Conservation (phyloP, 495 filamentous ascomycete genomes). For the Annulohypoxylon bovei region DNA sequence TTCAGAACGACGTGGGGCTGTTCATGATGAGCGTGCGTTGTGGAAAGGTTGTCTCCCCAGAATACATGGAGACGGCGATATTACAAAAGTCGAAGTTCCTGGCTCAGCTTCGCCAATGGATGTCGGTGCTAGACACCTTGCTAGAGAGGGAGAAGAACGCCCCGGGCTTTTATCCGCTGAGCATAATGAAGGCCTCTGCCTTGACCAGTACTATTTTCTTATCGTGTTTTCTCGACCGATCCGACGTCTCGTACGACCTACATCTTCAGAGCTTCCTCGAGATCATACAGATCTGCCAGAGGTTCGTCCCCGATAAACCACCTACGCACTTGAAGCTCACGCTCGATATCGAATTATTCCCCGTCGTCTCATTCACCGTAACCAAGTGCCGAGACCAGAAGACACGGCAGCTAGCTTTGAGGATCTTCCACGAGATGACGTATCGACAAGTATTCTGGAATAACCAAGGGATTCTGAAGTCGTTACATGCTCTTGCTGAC, state of each 20-base stretch:
- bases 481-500: constrained; percentile 28
- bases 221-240: constrained; percentile 34
- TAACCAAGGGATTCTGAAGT: constrained; percentile 31
- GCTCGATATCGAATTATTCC: constrained; percentile 38
- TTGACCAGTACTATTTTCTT: constrained; percentile 31
- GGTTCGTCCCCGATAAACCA: constrained; percentile 19
- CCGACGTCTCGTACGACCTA: constrained; percentile 37
- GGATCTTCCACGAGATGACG: constrained; percentile 32
- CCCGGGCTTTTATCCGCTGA: constrained; percentile 11
- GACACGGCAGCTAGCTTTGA: constrained; percentile 22
- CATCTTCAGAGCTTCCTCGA: constrained; percentile 25
- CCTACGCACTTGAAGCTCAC: constrained; percentile 24
- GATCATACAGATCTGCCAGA: constrained; percentile 30
- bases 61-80: constrained; percentile 11
- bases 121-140: constrained; percentile 21
- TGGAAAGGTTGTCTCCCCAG: constrained; percentile 7
- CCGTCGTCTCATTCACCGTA: constrained; percentile 36
- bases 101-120: constrained; percentile 23
- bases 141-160: constrained; percentile 18
- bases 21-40: constrained; percentile 38
- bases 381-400: constrained; percentile 36
- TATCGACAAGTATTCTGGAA: constrained; percentile 37
- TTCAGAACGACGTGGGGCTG: constrained; percentile 34
- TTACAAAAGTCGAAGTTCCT: constrained; percentile 25
- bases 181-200: constrained; percentile 30